A percentile compares a stretch with the other conserved stretches of the same genome.
Conservation (phyloP, 2,329 filamentous ascomycete genomes). For the Fusarium ambrosium region DNA sequence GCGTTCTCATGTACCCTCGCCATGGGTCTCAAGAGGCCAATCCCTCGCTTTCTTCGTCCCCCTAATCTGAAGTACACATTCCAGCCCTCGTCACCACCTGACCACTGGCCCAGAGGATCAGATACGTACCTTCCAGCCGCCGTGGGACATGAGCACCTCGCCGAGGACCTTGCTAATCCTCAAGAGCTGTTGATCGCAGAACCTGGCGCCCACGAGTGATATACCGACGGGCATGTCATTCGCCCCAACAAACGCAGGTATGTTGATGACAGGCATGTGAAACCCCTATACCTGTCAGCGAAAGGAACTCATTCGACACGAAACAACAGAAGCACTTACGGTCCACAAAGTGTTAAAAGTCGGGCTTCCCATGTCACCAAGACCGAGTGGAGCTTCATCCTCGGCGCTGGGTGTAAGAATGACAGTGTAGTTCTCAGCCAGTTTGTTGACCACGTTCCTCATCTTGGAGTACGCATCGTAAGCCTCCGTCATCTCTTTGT, state of each 20-base stretch:
- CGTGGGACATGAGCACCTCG: not conserved
- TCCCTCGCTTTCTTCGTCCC: not conserved
- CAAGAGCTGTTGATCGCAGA: not conserved
- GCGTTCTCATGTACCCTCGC: not conserved
- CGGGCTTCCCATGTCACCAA: not conserved
- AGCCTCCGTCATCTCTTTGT: not conserved
- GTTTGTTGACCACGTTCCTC: not conserved
- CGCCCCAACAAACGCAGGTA: not conserved
- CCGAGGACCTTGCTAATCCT: not conserved
- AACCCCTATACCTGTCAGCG: not conserved
- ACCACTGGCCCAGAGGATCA: not conserved
- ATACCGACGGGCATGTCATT: not conserved
- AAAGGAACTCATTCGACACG: not conserved
- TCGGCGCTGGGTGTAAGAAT: not conserved
- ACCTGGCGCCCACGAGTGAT: not conserved
- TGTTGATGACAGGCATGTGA: not conserved
- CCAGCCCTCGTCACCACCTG: not conserved
- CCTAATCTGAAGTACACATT: not conserved
- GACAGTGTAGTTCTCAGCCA: not conserved
- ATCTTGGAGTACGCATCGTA: not conserved
- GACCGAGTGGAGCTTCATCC: not conserved
- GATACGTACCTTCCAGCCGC: not conserved
- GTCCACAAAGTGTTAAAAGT: not conserved
- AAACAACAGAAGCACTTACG: not conserved
- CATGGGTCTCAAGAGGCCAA: not conserved